These are phyloP conservation scores for Thraustotheca clavata DNA, from an alignment of 352 stramenopile genomes.

Conservation along the genomic window DNA sequence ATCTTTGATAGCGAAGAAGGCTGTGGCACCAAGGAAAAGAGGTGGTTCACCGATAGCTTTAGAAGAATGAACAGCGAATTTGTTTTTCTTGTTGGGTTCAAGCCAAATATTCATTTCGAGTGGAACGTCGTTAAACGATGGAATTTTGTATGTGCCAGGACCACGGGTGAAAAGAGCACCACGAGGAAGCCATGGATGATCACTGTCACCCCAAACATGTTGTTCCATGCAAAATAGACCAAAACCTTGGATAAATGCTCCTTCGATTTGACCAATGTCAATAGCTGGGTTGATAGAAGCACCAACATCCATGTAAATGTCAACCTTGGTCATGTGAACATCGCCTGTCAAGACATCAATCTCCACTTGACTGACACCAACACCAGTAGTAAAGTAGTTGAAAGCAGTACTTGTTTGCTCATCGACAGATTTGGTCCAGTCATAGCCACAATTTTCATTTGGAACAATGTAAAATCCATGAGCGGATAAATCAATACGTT, in stretches of 20 bases:
- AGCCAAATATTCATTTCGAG: conserved; percentile 93
- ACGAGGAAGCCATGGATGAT: conserved; percentile 90
- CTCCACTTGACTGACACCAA: conserved; percentile 89
- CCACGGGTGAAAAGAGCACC: conserved; percentile 91
- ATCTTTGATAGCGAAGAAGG: conserved; percentile 95
- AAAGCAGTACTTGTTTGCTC: conserved; percentile 92
- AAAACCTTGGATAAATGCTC: conserved; percentile 95
- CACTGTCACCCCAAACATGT: conserved; percentile 90
- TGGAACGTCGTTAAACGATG: conserved; percentile 93
- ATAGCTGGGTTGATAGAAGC: conserved; percentile 95
- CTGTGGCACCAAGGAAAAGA: conserved; percentile 90
- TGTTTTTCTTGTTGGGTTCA: conserved; percentile 89
- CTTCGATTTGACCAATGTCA: conserved; percentile 97
- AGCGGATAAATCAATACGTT: conserved; percentile 89
- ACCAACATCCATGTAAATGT: conserved; percentile 90
- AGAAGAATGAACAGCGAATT: conserved; percentile 92
- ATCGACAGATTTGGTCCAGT: conserved; percentile 80
- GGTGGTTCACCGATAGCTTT: conserved; percentile 95
- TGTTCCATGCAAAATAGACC: conserved; percentile 93
- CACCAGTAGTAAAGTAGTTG: conserved; percentile 95
- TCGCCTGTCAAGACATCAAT: conserved; percentile 94
- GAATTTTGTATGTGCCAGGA: conserved; percentile 96
- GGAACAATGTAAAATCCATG: conserved; percentile 95
- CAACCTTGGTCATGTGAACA: conserved; percentile 69
- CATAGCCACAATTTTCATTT: conserved; percentile 87